Conservation (phyloP, 768 basidiomycete species). For the Tricholomella constricta region DNA sequence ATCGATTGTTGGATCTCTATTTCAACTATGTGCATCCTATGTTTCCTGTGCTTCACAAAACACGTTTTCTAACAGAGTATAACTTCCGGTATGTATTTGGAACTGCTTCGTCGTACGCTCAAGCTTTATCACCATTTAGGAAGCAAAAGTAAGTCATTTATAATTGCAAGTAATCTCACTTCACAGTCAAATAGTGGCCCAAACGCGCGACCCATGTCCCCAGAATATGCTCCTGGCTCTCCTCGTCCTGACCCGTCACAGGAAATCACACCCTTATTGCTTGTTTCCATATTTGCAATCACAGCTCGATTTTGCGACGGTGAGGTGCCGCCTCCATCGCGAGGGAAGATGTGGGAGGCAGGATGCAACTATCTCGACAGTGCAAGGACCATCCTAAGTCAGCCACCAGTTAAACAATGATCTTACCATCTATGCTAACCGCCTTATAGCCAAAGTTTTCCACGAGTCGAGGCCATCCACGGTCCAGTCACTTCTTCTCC, state of each 20-base stretch:
- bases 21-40: slow-evolving; percentile 84
- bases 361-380: slow-evolving; percentile 63
- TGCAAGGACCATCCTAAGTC: slow-evolving; percentile 68
- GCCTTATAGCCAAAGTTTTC: slow-evolving; percentile 54
- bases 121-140: slow-evolving; percentile 4
- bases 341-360: slow-evolving; percentile 70
- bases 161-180: background rate
- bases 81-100: slow-evolving; percentile 43
- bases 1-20: slow-evolving; percentile 71
- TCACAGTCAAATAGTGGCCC: background rate
- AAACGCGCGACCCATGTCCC: slow-evolving; percentile 24
- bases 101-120: background rate
- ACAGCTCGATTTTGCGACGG: slow-evolving; percentile 71
- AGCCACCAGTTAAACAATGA: slow-evolving; percentile 16
- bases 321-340: slow-evolving; percentile 44
- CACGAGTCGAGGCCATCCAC: slow-evolving; percentile 73
- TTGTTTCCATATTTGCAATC: slow-evolving; percentile 81
- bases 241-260: slow-evolving; percentile 59
- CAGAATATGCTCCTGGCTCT: slow-evolving; percentile 29
- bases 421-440: slow-evolving; percentile 5
- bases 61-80: slow-evolving; percentile 67
- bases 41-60: slow-evolving; percentile 80
- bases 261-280: slow-evolving; percentile 64
- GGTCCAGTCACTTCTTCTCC: slow-evolving; percentile 76
- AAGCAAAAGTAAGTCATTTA: slow-evolving; percentile 18